phyloP scores from a whole-genome alignment of 108 stramenopile genomes.

The Fragilariopsis cylindrus region DNA sequence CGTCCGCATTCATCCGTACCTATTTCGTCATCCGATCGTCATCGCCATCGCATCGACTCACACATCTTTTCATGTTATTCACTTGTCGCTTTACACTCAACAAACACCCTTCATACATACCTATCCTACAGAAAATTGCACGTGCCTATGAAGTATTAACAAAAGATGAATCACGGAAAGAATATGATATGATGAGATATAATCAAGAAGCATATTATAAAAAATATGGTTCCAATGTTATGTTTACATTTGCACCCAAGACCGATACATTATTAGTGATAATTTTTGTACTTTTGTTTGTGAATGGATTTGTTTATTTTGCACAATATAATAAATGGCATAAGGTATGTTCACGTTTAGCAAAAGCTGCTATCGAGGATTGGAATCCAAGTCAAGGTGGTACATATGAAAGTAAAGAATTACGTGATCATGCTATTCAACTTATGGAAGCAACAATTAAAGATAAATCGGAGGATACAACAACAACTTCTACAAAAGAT shows the following conservation, averaged over 20 bases:
- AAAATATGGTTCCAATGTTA: conserved; percentile 74
- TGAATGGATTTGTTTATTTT: conserved; percentile 60
- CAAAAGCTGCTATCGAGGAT: conserved; percentile 80
- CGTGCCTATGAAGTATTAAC: conserved; percentile 86
- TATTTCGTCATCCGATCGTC: not conserved
- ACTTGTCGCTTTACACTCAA: not conserved
- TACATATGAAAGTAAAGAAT: conserved; percentile 67
- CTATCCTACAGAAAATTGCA: conserved; percentile 60
- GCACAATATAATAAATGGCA: conserved; percentile 78
- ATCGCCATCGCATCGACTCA: not conserved
- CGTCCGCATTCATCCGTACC: not conserved
- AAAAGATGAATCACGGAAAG: conserved; percentile 57
- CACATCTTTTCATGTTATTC: not conserved
- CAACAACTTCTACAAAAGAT: conserved; percentile 13
- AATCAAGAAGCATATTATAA: conserved; percentile 79
- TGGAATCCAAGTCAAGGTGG: conserved; percentile 75
- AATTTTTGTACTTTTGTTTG: conserved; percentile 54
- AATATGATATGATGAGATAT: conserved; percentile 81
- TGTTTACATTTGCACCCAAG: conserved; percentile 83
- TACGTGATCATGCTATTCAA: conserved; percentile 67
- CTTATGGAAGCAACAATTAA: conserved; percentile 40
- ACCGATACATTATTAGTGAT: conserved; percentile 67
- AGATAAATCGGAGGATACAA: conserved; percentile 8
- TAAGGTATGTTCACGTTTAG: conserved; percentile 68
- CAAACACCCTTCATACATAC: not conserved